These are phyloP conservation scores for Mucor racemosus DNA, from an alignment of 371 early-diverging fungal genomes.

Conservation along the genomic window DNA sequence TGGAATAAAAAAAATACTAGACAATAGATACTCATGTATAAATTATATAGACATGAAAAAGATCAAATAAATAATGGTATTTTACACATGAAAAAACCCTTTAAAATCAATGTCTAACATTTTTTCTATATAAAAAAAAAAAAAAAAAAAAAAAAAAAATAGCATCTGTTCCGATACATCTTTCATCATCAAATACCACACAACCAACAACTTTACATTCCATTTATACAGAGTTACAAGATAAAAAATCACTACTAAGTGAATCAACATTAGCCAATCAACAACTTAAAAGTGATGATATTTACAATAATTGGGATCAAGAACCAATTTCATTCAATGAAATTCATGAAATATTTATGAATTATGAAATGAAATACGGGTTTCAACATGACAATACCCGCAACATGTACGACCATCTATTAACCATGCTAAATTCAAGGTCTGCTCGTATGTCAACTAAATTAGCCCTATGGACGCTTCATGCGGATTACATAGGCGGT, in stretches of 20 bases:
- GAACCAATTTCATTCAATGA: slow-evolving; percentile 37
- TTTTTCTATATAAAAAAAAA: not conserved
- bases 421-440: slow-evolving; percentile 83
- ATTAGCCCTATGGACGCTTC: slow-evolving; percentile 77
- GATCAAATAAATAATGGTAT: slow-evolving; percentile 10
- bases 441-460: slow-evolving; percentile 79
- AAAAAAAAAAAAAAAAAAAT: not conserved
- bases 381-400: slow-evolving; percentile 80
- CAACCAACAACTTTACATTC: slow-evolving; percentile 8
- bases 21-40: not conserved
- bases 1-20: not conserved
- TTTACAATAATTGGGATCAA: slow-evolving; percentile 23
- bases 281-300: not conserved
- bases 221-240: slow-evolving; percentile 15
- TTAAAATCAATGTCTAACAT: not conserved
- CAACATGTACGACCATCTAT: slow-evolving; percentile 75
- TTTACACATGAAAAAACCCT: not conserved
- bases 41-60: slow-evolving; percentile 1
- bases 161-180: slow-evolving; percentile 17
- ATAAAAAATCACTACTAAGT: not conserved
- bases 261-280: slow-evolving; percentile 11
- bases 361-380: slow-evolving; percentile 71
- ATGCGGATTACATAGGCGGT: slow-evolving; percentile 90
- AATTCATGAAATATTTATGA: slow-evolving; percentile 70
- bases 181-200: not conserved